Base-by-base conservation (phyloP, 2,329 filamentous ascomycete genomes). In the Cryphonectria carpinicola region DNA sequence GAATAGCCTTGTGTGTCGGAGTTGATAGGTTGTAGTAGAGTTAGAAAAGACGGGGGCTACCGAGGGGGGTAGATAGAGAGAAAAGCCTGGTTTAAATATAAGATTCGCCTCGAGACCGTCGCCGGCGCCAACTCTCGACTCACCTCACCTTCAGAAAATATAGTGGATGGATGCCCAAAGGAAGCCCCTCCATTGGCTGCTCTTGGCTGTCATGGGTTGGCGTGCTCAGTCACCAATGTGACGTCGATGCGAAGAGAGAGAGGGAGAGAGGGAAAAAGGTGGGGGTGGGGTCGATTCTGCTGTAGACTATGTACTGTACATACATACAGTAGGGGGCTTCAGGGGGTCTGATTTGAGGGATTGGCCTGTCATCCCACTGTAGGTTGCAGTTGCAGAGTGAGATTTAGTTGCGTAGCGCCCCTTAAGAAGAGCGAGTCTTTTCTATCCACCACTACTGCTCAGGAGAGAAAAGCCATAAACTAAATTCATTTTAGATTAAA, bases 171-270 rank as follows among this genome's bases (percentile, higher is more conserved):
- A 67, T 72, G 71, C 49, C 32, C 63, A 72, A 71, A 46, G 22
- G 32, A 19, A 43, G 63, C 28, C 66, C 39, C 66, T 71, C 63
- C 8, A 72, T 72, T 72, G 71, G 71, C 62, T 46, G 46, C 11
- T n/a, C 19, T n/a, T 13, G 54, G 66, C n/a, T 46, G 56, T 69
- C 54, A 39, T 71, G 49, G 39, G 65, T 67, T 73, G 69, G 67
- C 71, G 70, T 73, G 71, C 71, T 73, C 60, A 56, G 25, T 56
- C 46, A 52, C 58, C 63, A 66, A 43, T 67, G 71, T 73, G 71
- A 73, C 70, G 71, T 73, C 71, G 66, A 54, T 25, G 61, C 25
- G 41, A 52, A 25, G 37, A 62, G 3, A 35, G 8, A 61, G 10
- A 43, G 46, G 11, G 8, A 49, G 19, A 39, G 32, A 32, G 32